Percentiles rank a stretch among this genome's conserved stretches.
phyloP scores from a whole-genome alignment of 169 alveolate genomes.

The Eimeria zaria region DNA sequence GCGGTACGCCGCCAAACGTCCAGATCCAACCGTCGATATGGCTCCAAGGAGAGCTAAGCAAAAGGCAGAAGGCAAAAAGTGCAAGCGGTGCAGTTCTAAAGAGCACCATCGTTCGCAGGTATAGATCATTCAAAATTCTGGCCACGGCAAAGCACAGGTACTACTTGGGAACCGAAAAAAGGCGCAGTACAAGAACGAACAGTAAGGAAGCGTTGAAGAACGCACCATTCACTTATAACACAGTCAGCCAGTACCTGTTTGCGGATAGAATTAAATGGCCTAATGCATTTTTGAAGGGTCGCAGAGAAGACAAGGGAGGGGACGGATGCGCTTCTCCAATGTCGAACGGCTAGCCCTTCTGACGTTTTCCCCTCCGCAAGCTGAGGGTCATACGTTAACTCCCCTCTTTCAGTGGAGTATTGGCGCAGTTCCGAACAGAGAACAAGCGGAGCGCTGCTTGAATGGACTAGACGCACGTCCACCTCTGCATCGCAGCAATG shows the following conservation, averaged over 20 bases:
- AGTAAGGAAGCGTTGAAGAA: background rate
- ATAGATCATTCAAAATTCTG: background rate
- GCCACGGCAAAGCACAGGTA: background rate
- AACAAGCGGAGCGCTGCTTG: constrained; percentile 64
- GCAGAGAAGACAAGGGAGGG: constrained; percentile 84
- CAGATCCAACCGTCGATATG: constrained; percentile 77
- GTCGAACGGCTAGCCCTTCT: background rate
- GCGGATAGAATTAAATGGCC: constrained; percentile 75
- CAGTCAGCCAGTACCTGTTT: constrained; percentile 30
- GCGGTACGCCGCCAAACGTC: constrained; percentile 82
- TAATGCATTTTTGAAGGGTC: constrained; percentile 76
- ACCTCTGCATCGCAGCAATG: constrained; percentile 30
- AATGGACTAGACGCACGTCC: constrained; percentile 1
- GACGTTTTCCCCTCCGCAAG: background rate
- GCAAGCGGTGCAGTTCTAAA: background rate
- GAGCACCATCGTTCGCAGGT: background rate
- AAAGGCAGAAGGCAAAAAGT: background rate
- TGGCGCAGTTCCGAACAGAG: constrained; percentile 25
- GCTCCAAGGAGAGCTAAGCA: constrained; percentile 72
- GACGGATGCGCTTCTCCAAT: constrained; percentile 40
- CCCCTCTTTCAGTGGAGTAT: constrained; percentile 26
- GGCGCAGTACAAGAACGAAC: background rate
- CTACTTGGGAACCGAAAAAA: background rate
- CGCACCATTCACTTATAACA: background rate
- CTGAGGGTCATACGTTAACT: background rate